Conservation (phyloP, 73 alveolate genomes). For the Uronychia setigera region DNA sequence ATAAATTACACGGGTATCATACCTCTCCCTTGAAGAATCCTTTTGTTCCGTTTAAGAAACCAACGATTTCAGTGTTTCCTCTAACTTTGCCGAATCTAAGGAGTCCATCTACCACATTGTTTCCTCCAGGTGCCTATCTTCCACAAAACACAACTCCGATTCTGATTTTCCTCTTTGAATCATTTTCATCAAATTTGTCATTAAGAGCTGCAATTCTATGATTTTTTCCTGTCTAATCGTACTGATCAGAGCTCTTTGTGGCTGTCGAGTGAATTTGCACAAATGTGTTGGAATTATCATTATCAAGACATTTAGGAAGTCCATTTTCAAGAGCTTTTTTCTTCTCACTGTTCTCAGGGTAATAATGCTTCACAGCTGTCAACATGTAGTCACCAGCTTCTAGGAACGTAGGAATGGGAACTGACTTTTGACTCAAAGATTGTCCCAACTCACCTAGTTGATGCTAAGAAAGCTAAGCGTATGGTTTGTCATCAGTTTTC, state of each 20-base stretch:
- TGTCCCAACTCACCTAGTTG: neutral
- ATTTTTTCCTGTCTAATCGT: too few relatives aligned
- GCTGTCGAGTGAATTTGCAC: neutral
- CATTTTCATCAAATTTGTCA: neutral
- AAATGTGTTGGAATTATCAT: neutral
- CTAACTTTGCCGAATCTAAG: conserved; percentile 35
- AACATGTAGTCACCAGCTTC: neutral
- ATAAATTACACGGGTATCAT: neutral
- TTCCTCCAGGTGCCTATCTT: conserved; percentile 71
- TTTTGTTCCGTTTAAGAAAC: conserved; percentile 72
- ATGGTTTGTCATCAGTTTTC: neutral
- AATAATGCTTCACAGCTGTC: conserved; percentile 14
- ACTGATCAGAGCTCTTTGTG: neutral
- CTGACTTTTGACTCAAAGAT: neutral
- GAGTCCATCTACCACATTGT: conserved; percentile 76
- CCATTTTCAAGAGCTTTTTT: neutral
- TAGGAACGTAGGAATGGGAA: conserved; percentile 10
- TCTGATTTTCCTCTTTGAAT: conserved; percentile 16
- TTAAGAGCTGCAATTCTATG: too few relatives aligned
- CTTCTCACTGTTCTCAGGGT: neutral
- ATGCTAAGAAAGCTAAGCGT: neutral
- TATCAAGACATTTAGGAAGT: neutral
- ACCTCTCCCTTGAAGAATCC: conserved; percentile 60
- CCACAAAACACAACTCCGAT: conserved; percentile 82
- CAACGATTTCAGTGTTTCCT: conserved; percentile 32